Conservation (phyloP, 257 asterid genomes). For the Nicotiana undulata region DNA sequence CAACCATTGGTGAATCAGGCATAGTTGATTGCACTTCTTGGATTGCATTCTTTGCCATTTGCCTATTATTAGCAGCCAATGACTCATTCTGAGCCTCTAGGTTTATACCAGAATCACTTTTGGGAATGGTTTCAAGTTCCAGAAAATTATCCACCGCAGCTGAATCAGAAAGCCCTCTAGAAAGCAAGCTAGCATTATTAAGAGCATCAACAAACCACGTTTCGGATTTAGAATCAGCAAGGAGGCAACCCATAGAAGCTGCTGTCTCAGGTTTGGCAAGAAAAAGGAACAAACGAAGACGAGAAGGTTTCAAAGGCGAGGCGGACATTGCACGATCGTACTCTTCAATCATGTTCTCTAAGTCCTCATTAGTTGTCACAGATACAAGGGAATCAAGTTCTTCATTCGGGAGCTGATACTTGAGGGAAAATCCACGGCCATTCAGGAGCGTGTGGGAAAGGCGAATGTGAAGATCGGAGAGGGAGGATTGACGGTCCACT, state of each 20-base stretch:
- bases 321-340: constrained; percentile 42
- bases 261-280: constrained; percentile 54
- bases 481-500: constrained; percentile 44
- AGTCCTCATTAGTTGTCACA: constrained; percentile 56
- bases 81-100: constrained; percentile 21
- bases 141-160: constrained; percentile 42
- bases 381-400: constrained; percentile 76
- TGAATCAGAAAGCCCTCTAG: constrained; percentile 55
- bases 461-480: constrained; percentile 47
- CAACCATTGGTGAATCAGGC: constrained; percentile 9
- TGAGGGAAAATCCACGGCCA: constrained; percentile 47
- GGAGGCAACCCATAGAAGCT: constrained; percentile 57
- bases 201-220: constrained; percentile 75
- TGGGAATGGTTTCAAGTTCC: constrained; percentile 28
- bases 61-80: not conserved
- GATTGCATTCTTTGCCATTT: not conserved
- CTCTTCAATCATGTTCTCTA: constrained; percentile 77
- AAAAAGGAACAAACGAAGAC: constrained; percentile 62
- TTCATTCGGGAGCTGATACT: constrained; percentile 72
- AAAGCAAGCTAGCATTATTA: constrained; percentile 51
- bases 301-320: constrained; percentile 43
- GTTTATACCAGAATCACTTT: constrained; percentile 23
- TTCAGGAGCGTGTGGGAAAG: constrained; percentile 56
- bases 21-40: constrained; percentile 9
- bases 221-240: constrained; percentile 64